Conservation (phyloP, 1,284 basidiomycete genomes). For the Malassezia obtusa region DNA sequence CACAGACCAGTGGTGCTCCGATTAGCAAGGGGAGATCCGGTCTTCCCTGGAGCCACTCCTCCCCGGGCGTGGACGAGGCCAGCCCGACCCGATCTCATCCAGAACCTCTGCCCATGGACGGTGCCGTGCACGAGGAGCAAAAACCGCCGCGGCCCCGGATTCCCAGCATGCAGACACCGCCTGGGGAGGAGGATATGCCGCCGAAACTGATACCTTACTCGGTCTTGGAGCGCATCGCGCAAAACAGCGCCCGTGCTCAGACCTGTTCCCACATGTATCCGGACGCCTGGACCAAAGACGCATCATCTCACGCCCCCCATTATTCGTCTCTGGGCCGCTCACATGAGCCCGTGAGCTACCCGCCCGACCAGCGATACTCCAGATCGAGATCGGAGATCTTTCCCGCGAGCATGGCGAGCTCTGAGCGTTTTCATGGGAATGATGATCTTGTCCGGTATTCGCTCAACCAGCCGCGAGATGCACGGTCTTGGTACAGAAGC, state of each 20-base stretch:
- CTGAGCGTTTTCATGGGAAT: neutral
- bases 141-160: neutral
- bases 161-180: neutral
- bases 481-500: neutral
- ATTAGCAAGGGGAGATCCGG: neutral
- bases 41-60: neutral
- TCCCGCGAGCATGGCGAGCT: neutral
- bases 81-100: neutral
- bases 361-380: too few relatives aligned
- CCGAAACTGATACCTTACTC: neutral
- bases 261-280: neutral
- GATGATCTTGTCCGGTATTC: neutral
- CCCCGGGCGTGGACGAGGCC: too few relatives aligned
- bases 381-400: too few relatives aligned
- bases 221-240: neutral
- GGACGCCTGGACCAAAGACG: neutral
- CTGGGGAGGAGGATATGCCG: neutral
- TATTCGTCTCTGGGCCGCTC: neutral
- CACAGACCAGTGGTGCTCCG: neutral
- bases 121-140: neutral
- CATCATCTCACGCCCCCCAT: neutral
- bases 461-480: neutral
- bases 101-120: too few relatives aligned
- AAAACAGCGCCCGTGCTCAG: neutral
- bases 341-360: too few relatives aligned